These are phyloP conservation scores for Berkeleyomyces rouxiae DNA, from an alignment of 2,329 filamentous ascomycete species.

Conservation along the genomic window DNA sequence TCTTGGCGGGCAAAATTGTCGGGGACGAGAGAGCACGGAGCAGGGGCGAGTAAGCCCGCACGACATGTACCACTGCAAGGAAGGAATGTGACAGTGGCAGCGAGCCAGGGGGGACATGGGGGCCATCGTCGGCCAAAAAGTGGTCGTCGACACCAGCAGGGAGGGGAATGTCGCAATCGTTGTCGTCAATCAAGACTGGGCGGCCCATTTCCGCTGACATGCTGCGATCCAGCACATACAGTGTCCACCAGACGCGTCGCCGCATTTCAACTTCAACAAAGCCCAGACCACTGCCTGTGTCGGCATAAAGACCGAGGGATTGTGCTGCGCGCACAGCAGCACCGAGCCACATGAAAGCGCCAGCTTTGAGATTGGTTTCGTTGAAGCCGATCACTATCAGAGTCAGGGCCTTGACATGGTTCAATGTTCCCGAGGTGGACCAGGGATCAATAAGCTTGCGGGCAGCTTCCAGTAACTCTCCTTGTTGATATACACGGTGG, in stretches of 20 bases:
- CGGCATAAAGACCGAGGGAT: slow-evolving; percentile 64
- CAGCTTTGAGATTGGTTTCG: slow-evolving; percentile 73
- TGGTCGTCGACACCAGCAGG: slow-evolving; percentile 71
- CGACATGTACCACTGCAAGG: slow-evolving; percentile 64
- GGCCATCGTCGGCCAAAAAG: slow-evolving; percentile 45
- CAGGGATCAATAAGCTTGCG: slow-evolving; percentile 60
- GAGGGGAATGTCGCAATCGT: slow-evolving; percentile 70
- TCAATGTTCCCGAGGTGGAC: slow-evolving; percentile 59
- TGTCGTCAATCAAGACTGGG: slow-evolving; percentile 69
- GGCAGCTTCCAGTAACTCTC: slow-evolving; percentile 55
- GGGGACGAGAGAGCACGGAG: slow-evolving; percentile 53
- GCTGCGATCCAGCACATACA: slow-evolving; percentile 76
- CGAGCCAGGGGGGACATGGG: slow-evolving; percentile 33
- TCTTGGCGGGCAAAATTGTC: slow-evolving; percentile 45
- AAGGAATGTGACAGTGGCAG: slow-evolving; percentile 52
- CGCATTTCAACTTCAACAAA: slow-evolving; percentile 68
- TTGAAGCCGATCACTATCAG: slow-evolving; percentile 64
- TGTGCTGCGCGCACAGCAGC: slow-evolving; percentile 66
- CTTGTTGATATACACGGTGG: slow-evolving; percentile 34
- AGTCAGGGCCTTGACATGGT: slow-evolving; percentile 56
- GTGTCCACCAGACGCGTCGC: slow-evolving; percentile 79
- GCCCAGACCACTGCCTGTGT: slow-evolving; percentile 54
- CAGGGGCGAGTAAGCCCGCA: slow-evolving; percentile 59
- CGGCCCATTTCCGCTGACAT: slow-evolving; percentile 66
- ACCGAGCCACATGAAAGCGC: slow-evolving; percentile 75